Base-by-base conservation (phyloP, 139 green algal genomes). In the Coelastrella sp. region DNA sequence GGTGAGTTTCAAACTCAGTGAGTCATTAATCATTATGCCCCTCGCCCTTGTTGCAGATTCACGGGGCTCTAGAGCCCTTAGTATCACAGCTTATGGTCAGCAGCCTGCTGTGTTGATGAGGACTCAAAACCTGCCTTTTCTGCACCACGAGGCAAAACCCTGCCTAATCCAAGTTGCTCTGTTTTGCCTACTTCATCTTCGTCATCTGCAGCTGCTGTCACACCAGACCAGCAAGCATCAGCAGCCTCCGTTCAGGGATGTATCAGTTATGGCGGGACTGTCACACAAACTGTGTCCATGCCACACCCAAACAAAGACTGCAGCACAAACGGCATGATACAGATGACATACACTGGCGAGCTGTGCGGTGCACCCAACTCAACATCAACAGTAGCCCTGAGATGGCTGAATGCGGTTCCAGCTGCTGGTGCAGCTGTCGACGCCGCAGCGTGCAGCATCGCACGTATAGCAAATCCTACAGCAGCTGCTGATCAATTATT, bases 341-440 rank as follows among this genome's bases (percentile, higher is more conserved):
- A 63, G 10, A 88, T 88, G 84, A 66, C 17, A 8, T 88, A 72
- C 68, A 81, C 19, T 4, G 84, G 84, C 9, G 66, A 88, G 27
- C 68, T 56, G 27, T 88, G 84, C 84, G 20, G 27, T 35, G 8
- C 7, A 49, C 20, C 68, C n/a, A 81, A 12, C 17, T 17, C 8
- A n/a, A 85, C 25, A 1, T 22, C n/a, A 1, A 20, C 58, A 8
- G 58, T 63, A 7, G 19, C 65, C 20, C 49, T 88, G 0, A 35
- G 66, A 20, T 88, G 84, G 84, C 68, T 81, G 5, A 57, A 27
- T n/a, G 84, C 84, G 24, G 49, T 11, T 6, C 84, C 84, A n/a
- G 27, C 82, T 57, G 15, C 63, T 22, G 82, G 65, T 8, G 7
- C 14, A 22, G 15, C 12, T 27, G 63, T 57, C 1, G 35, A 78